Evolutionary conservation across 805 yeast genomes (phyloP).

Genomic region (Candida boidinii): DNA sequence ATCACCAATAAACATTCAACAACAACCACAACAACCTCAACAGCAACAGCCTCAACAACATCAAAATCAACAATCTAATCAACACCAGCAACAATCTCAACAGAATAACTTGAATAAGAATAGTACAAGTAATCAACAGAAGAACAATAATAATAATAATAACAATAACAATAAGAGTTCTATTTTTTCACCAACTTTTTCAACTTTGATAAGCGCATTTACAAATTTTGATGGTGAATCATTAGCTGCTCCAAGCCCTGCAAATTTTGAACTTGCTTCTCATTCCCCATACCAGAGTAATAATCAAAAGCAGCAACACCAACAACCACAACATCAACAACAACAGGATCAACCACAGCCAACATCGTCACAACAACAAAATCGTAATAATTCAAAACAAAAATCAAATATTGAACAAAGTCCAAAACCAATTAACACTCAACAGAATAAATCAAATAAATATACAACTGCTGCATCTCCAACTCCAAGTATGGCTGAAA

Average conservation of each 20-base stretch:
- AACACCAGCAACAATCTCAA: too few relatives aligned
- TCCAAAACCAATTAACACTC: background rate
- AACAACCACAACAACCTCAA: too few relatives aligned
- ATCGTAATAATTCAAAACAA: background rate
- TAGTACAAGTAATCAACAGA: background rate
- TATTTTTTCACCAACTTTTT: constrained; percentile 17
- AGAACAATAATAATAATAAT: background rate
- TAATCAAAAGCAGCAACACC: background rate
- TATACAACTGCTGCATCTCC: background rate
- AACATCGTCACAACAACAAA: background rate
- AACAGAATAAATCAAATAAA: background rate
- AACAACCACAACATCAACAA: background rate
- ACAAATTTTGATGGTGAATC: constrained; percentile 17
- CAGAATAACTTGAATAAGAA: constrained; percentile 1
- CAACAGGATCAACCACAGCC: background rate
- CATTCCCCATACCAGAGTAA: constrained; percentile 4
- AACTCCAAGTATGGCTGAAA: background rate
- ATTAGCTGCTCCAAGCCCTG: constrained; percentile 16
- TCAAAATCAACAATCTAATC: too few relatives aligned
- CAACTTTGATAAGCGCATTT: constrained; percentile 19
- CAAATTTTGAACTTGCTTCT: constrained; percentile 11
- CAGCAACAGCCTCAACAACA: too few relatives aligned
- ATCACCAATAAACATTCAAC: too few relatives aligned
- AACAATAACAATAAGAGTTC: constrained; percentile 2
- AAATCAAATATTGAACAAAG: background rate